Base-by-base conservation (phyloP, 2,329 filamentous ascomycete genomes). In the Beauveria caledonica region DNA sequence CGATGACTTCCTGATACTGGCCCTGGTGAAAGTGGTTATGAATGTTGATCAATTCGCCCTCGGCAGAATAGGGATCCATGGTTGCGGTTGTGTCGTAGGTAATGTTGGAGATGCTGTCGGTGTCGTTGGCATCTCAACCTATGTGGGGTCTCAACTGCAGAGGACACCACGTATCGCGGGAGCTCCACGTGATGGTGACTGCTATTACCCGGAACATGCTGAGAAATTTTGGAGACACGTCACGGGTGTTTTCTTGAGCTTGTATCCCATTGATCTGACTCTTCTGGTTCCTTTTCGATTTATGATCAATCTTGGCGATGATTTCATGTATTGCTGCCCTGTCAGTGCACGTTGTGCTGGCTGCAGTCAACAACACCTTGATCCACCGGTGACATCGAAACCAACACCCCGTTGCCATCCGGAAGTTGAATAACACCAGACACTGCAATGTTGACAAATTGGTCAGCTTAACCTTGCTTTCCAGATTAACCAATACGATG, bases 1-100 rank as follows among this genome's bases (percentile, higher is more conserved):
- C 88, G 74, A 95, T 75, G 64, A 95, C 92, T 70, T 87, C 81
- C 70, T 90, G 83, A 81, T 90, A 96, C 79, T 96, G 92, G 71
- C 90, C 92, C 74, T 87, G 84, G 73, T 87, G 82, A 76, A 88
- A 88, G 75, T 84, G 74, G 74, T 84, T 87, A 77, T 87, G 84
- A 65, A 88, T 82, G 76, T 86, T 88, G 72, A 88, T 82, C 68
- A 89, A 76, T 77, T 89, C 86, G 76, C 85, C 85, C 74, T 88
- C 86, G 65, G 85, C 80, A 52, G 85, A 87, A 73, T 86, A 89
- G 66, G 85, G 85, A 73, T 88, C 86, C 86, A 88, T 88, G 42
- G 65, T 45, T 29, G 56, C 23, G 45, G 55, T 6, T 23, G 44
- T 74, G 63, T 67, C 33, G 62, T 63, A 15, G 33, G 62, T 50